Evolutionary conservation across 2,329 filamentous ascomycete species (phyloP).

Genomic region (Talaromyces sp.): DNA sequence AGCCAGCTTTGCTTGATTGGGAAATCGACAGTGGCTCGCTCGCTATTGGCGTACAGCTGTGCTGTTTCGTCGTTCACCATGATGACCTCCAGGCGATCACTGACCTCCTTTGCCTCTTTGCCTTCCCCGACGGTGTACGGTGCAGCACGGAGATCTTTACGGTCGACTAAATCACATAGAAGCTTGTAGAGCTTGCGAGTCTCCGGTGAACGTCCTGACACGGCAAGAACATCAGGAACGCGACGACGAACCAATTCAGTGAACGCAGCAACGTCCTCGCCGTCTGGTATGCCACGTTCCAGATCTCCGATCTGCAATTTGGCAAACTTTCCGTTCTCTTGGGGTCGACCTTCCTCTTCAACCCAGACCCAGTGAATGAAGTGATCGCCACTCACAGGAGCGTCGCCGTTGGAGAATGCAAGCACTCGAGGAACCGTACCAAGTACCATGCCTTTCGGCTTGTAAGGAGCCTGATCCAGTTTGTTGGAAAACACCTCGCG

Average conservation of each 20-base stretch:
- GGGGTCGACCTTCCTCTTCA: constrained; percentile 82
- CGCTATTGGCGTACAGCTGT: constrained; percentile 89
- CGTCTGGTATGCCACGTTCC: constrained; percentile 64
- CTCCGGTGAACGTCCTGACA: constrained; percentile 85
- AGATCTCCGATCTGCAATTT: constrained; percentile 66
- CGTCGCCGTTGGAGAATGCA: constrained; percentile 79
- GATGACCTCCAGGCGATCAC: constrained; percentile 78
- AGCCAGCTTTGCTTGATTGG: constrained; percentile 68
- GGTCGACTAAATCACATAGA: constrained; percentile 71
- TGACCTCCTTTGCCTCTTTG: constrained; percentile 68
- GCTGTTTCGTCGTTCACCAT: constrained; percentile 96
- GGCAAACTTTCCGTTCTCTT: constrained; percentile 82
- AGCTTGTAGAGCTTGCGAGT: constrained; percentile 79
- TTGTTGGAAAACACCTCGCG: constrained; percentile 85
- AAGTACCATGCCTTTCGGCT: constrained; percentile 85
- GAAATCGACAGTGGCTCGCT: constrained; percentile 73
- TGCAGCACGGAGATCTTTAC: constrained; percentile 71
- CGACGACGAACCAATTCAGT: constrained; percentile 74
- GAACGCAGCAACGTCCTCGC: constrained; percentile 64
- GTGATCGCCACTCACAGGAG: constrained; percentile 63
- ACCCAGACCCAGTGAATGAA: constrained; percentile 88
- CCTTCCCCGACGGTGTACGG: constrained; percentile 81
- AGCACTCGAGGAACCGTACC: constrained; percentile 86
- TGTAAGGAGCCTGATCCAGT: constrained; percentile 92
- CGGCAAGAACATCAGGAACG: constrained; percentile 82